These are phyloP conservation scores for Vicia faba DNA, from an alignment of 306 rosid genomes.

Conservation along the genomic window DNA sequence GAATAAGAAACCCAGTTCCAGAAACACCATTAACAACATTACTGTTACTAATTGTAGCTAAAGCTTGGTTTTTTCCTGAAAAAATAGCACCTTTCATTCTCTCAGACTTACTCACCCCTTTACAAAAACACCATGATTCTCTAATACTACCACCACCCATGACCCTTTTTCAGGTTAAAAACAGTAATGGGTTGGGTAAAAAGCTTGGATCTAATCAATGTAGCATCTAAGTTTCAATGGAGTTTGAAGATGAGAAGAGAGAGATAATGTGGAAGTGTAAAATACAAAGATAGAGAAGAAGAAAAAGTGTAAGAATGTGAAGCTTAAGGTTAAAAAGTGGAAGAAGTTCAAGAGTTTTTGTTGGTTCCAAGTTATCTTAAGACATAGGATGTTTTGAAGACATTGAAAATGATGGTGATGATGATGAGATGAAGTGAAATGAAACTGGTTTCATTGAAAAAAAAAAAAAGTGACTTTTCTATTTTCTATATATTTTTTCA, in stretches of 20 bases:
- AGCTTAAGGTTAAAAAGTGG: too few relatives aligned
- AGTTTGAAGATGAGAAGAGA: not conserved
- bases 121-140: conserved; percentile 97
- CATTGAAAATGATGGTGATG: not conserved
- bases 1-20: conserved; percentile 73
- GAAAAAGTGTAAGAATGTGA: not conserved
- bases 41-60: conserved; percentile 55
- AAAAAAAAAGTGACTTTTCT: too few relatives aligned
- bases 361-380: not conserved
- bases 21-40: conserved; percentile 41
- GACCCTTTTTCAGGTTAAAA: not conserved
- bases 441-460: too few relatives aligned
- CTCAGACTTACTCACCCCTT: conserved; percentile 90
- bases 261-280: not conserved
- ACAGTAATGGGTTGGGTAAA: conserved; percentile 34
- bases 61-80: conserved; percentile 67
- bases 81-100: conserved; percentile 76
- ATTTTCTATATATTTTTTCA: too few relatives aligned
- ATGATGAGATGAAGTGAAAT: too few relatives aligned
- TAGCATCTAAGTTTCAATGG: conserved; percentile 26
- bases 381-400: not conserved
- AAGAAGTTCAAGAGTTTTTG: not conserved
- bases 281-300: not conserved
- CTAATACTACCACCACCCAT: conserved; percentile 79
- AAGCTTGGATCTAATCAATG: conserved; percentile 43